Evolutionary conservation across 2,329 filamentous ascomycete species (phyloP).

Genomic region (Aspergillus sp.): DNA sequence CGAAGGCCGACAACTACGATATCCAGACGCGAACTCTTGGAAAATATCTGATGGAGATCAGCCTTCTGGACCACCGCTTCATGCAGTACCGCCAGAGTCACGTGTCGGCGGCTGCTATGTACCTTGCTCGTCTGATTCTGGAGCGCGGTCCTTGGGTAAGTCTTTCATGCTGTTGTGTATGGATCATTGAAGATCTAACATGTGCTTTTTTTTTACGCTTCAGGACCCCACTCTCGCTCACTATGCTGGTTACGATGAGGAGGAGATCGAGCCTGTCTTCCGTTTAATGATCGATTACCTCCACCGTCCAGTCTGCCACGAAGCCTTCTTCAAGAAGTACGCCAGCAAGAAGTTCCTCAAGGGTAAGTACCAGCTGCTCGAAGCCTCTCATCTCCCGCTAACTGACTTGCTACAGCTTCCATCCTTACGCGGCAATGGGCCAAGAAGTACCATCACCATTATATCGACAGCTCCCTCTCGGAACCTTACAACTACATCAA

Average conservation of each 20-base stretch:
- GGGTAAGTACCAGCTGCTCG: constrained; percentile 59
- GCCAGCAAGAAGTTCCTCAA: constrained; percentile 99
- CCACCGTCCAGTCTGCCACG: constrained; percentile 82
- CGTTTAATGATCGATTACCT: constrained; percentile 97
- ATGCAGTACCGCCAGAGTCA: constrained; percentile 86
- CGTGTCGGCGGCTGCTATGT: constrained; percentile 91
- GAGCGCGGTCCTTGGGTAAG: constrained; percentile 88
- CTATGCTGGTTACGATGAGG: constrained; percentile 90
- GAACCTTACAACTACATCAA: constrained; percentile 35
- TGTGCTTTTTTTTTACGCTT: neutral
- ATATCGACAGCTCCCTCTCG: constrained; percentile 34
- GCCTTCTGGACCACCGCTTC: constrained; percentile 90
- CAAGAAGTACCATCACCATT: constrained; percentile 65
- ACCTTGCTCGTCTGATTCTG: constrained; percentile 84
- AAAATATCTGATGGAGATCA: constrained; percentile 98
- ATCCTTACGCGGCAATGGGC: constrained; percentile 91
- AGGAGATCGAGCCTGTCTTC: constrained; percentile 90
- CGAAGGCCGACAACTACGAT: constrained; percentile 98
- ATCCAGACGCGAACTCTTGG: constrained; percentile 95
- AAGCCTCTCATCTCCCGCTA: constrained; percentile 9
- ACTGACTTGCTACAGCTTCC: constrained; percentile 61
- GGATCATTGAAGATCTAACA: constrained; percentile 18
- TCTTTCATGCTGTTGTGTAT: constrained; percentile 15
- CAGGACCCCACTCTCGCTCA: constrained; percentile 81
- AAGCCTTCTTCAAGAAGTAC: constrained; percentile 99